Evolutionary conservation across 441 rosid species (phyloP).

Genomic region (Viola pubescens): DNA sequence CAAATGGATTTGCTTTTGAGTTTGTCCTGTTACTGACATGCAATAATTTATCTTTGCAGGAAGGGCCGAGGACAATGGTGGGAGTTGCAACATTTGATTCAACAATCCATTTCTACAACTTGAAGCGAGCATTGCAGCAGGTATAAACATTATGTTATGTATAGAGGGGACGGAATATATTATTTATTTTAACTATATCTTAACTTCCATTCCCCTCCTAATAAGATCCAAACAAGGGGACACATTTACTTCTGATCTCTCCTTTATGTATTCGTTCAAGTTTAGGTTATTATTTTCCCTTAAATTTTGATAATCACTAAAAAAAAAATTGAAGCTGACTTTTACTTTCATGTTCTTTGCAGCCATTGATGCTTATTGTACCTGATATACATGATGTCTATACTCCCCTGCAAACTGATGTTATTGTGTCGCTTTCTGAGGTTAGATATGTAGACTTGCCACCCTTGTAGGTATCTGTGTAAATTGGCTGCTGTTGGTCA

Average conservation of each 20-base stretch:
- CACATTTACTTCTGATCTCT: no score
- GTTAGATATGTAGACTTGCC: conserved; percentile 31
- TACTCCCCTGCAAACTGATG: conserved; percentile 76
- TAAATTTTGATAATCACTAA: not conserved
- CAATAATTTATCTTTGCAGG: conserved; percentile 35
- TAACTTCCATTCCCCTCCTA: no score
- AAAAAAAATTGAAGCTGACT: conserved; percentile 17
- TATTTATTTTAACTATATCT: no score
- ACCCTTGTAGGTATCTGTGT: not conserved
- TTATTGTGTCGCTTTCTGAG: conserved; percentile 76
- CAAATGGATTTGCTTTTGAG: not conserved
- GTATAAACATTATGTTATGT: not conserved
- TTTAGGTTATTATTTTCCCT: not conserved
- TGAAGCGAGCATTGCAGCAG: conserved; percentile 57
- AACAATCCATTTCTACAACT: conserved; percentile 73
- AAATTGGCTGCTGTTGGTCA: conserved; percentile 3
- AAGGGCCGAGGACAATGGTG: conserved; percentile 77
- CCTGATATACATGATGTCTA: conserved; percentile 85
- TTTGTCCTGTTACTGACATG: not conserved
- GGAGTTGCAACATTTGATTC: conserved; percentile 87
- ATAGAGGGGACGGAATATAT: not conserved
- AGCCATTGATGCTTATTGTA: conserved; percentile 87
- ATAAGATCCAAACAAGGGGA: no score
- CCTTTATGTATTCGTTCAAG: not conserved
- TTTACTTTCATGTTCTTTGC: conserved; percentile 26